Evolutionary conservation across 306 rosid species (phyloP).

Genomic region (Mimosa pudica): DNA sequence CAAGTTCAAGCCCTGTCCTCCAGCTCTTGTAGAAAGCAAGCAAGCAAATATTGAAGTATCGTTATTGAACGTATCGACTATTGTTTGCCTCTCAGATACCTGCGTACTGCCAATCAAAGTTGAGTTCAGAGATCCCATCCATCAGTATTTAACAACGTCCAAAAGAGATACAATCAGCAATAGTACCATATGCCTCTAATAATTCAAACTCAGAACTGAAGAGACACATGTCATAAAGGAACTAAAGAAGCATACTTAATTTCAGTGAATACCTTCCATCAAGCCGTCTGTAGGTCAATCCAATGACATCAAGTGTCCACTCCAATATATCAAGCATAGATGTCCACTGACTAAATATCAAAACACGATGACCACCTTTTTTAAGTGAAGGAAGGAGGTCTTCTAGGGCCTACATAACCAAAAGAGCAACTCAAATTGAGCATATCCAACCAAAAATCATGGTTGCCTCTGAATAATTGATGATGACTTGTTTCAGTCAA

Average conservation of each 20-base stretch:
- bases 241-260: background rate
- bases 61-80: constrained; percentile 87
- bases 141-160: constrained; percentile 10
- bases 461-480: constrained; percentile 13
- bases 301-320: constrained; percentile 95
- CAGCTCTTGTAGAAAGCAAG: constrained; percentile 96
- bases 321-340: constrained; percentile 98
- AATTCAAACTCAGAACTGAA: constrained; percentile 6
- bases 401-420: constrained; percentile 64
- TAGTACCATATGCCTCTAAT: background rate
- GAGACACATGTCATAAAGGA: background rate
- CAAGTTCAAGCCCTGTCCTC: constrained; percentile 95
- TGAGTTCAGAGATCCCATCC: constrained; percentile 2
- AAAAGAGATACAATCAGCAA: background rate
- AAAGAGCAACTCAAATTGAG: constrained; percentile 37
- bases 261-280: constrained; percentile 85
- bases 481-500: constrained; percentile 25
- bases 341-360: constrained; percentile 97
- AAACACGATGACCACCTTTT: constrained; percentile 77
- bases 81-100: constrained; percentile 91
- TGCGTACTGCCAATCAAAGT: constrained; percentile 62
- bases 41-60: constrained; percentile 91
- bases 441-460: constrained; percentile 28
- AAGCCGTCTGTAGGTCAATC: constrained; percentile 83
- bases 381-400: constrained; percentile 81